Percentiles rank a stretch among this genome's conserved stretches.
phyloP scores from a whole-genome alignment of 2,329 filamentous ascomycete genomes.

The Mariannaea elegans region DNA sequence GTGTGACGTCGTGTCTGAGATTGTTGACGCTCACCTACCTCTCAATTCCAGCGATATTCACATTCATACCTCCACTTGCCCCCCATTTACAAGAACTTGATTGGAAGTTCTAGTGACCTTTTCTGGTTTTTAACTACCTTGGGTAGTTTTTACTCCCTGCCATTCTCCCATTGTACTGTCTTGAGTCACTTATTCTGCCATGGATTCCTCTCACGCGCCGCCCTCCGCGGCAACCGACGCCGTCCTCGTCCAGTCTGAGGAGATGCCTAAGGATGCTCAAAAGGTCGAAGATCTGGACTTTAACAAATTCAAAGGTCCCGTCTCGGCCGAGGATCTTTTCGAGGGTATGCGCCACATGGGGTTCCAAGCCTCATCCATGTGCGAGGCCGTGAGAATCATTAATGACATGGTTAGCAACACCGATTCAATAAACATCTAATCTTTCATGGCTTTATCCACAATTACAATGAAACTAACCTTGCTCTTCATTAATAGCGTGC shows the following conservation, averaged over 20 bases:
- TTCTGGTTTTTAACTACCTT: neutral
- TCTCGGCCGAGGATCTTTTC: constrained; percentile 87
- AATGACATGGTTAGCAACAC: constrained; percentile 81
- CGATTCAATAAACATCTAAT: neutral
- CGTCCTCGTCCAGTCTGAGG: constrained; percentile 84
- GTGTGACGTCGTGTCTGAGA: constrained; percentile 6
- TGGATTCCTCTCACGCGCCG: constrained; percentile 53
- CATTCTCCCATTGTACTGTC: too few species aligned
- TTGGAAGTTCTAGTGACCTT: neutral
- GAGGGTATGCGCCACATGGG: constrained; percentile 88
- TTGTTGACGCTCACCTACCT: too few species aligned
- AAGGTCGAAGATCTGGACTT: constrained; percentile 94
- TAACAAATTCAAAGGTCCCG: constrained; percentile 77
- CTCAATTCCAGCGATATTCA: too few species aligned
- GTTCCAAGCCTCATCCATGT: constrained; percentile 74
- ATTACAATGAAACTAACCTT: constrained; percentile 8
- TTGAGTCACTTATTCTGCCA: constrained; percentile 27
- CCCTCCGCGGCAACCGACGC: constrained; percentile 76
- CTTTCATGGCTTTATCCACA: neutral
- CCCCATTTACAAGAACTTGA: too few species aligned
- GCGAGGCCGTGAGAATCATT: constrained; percentile 89
- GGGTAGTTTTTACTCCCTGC: constrained; percentile 8
- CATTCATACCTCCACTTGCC: too few species aligned
- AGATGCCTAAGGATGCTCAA: constrained; percentile 79
- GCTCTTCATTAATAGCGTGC: constrained; percentile 61